Base-by-base conservation (phyloP, 371 early-diverging fungal species). In the Mortierella sp. region DNA sequence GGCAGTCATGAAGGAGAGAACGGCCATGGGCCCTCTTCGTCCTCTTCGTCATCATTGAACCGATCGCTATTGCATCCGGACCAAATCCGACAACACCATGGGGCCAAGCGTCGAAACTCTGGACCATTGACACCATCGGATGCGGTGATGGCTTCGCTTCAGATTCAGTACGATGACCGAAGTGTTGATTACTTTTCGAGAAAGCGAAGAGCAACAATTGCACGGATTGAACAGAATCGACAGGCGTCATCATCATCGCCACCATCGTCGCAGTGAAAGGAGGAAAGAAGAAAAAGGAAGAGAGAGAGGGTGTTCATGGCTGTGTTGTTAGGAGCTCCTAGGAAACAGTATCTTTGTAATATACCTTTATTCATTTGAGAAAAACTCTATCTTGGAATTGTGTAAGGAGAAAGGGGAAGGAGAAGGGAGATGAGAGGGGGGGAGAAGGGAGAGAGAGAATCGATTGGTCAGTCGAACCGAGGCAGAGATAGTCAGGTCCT, bases 141-240 rank as follows among this genome's bases (percentile, higher is more conserved):
- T 21, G 60, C 65, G 18, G 52, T 51, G n/a, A 51, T 68, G 55
- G 58, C 21, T 16, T 21, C 71, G 18, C 71, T 68, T 29, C 76
- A 68, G 15, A 71, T 76, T 21, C 71, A 67, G 37, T 30, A 50
- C 0, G 76, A 76, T 52, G 71, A 57, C 28, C 68, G 65, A 12
- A 43, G 43, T 28, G 75, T 62, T 7, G 70, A 72, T 37, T 69
- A 68, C 43, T 79, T 79, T 46, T 79, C 79, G 4, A 65, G 79
- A 26, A 79, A 79, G 64, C 68, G 79, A 25, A 64, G 79, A n/a
- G 72, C 79, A 0, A 79, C 73, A 15, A 61, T 79, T 43, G 73
- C 79, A 14, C 59, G 59, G 5, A 72, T 77, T 68, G 76, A 75
- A 23, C 60, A 60, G n/a, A 50, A 50, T 50, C 21, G 16, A 4